Percentiles rank a stretch among this genome's conserved stretches.
Evolutionary conservation across 257 asterid genomes (phyloP).

Genomic region (Nicotiana benthamiana): DNA sequence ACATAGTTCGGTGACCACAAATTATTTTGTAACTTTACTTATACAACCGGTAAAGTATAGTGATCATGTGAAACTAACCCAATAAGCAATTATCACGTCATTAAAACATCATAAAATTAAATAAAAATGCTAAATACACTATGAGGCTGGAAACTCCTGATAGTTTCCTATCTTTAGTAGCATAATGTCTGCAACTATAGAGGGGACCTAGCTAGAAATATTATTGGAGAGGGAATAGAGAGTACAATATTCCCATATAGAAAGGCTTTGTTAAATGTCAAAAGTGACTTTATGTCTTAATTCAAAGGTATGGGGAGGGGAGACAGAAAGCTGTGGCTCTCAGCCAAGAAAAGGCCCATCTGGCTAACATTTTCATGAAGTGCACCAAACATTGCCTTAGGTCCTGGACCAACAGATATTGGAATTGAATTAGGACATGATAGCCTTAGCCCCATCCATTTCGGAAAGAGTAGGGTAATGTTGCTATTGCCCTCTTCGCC

Average conservation of each 20-base stretch:
- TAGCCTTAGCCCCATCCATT: background rate
- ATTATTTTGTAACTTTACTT: too few species aligned
- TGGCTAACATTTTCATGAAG: background rate
- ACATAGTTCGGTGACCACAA: too few species aligned
- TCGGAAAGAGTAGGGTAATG: background rate
- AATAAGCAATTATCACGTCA: background rate
- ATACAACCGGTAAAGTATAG: too few species aligned
- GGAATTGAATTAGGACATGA: background rate
- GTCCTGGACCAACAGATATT: background rate
- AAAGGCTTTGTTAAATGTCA: background rate
- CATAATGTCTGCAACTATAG: background rate
- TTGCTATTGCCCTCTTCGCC: slow-evolving; percentile 12
- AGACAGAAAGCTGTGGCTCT: background rate
- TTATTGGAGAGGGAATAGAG: background rate
- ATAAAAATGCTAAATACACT: background rate
- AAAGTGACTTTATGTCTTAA: background rate
- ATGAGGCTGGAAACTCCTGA: background rate
- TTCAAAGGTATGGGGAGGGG: background rate
- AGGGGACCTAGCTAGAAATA: background rate
- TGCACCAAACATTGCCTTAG: background rate
- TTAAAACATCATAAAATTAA: too few species aligned
- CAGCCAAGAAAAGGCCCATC: background rate
- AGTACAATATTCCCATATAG: background rate
- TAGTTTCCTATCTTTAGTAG: background rate
- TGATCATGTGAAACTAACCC: background rate